Evolutionary conservation across 768 basidiomycete species (phyloP).

Genomic region (Boletus rubropictus): DNA sequence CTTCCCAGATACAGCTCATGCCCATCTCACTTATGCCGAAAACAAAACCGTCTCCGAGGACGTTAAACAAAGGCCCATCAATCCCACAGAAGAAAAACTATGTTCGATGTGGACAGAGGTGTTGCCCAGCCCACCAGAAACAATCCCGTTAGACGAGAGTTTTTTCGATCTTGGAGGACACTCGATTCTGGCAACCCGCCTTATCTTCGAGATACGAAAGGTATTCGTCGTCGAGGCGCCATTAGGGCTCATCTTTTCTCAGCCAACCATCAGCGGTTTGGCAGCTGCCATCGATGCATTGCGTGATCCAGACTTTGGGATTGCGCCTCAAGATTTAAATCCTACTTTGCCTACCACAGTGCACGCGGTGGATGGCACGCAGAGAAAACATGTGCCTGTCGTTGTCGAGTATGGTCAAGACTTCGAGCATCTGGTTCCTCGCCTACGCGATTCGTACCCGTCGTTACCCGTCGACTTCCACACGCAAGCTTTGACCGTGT

Average conservation of each 20-base stretch:
- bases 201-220: constrained; percentile 96
- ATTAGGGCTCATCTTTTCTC: constrained; percentile 84
- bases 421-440: constrained; percentile 53
- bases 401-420: constrained; percentile 76
- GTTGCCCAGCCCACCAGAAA: constrained; percentile 69
- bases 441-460: constrained; percentile 57
- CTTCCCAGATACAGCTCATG: constrained; percentile 92
- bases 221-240: constrained; percentile 87
- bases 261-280: constrained; percentile 78
- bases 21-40: constrained; percentile 38
- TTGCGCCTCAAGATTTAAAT: constrained; percentile 37
- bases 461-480: constrained; percentile 54
- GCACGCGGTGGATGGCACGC: constrained; percentile 6
- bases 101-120: constrained; percentile 80
- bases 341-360: constrained; percentile 15
- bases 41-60: constrained; percentile 28
- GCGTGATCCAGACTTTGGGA: constrained; percentile 75
- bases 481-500: constrained; percentile 60
- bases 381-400: constrained; percentile 20
- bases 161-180: constrained; percentile 99
- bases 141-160: constrained; percentile 83
- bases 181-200: constrained; percentile 93
- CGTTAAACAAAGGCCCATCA: constrained; percentile 37
- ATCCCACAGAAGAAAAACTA: constrained; percentile 73
- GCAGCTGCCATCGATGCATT: constrained; percentile 71